A percentile compares a stretch with the other conserved stretches of the same genome.
phyloP scores from a whole-genome alignment of 805 yeast genomes.

The Hanseniaspora valbyensis region DNA sequence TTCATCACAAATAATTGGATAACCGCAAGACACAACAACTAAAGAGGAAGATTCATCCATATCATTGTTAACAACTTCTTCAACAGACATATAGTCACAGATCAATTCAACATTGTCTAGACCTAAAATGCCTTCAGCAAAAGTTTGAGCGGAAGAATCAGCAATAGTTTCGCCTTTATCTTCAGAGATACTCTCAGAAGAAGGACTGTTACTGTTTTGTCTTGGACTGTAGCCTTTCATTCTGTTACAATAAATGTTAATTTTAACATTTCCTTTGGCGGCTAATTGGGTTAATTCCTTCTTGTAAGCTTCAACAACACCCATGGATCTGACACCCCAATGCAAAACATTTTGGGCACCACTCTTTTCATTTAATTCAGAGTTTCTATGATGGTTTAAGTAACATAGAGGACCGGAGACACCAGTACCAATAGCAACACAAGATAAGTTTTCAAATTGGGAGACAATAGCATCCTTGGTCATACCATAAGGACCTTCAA shows the following conservation, averaged over 20 bases:
- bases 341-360: not conserved
- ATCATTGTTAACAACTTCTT: not conserved
- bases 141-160: not conserved
- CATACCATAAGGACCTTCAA: slow-evolving; percentile 15
- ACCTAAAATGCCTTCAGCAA: not conserved
- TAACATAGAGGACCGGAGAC: slow-evolving; percentile 11
- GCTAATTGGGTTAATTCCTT: not conserved
- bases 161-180: not conserved
- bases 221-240: not conserved
- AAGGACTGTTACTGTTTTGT: not conserved
- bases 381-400: not conserved
- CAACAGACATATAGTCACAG: not conserved
- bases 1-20: slow-evolving; percentile 44
- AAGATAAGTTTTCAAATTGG: not conserved
- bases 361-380: not conserved
- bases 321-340: slow-evolving; percentile 11
- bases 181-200: not conserved
- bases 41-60: slow-evolving; percentile 17
- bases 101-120: not conserved
- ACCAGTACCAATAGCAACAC: slow-evolving; percentile 9
- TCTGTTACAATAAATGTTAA: slow-evolving; percentile 1
- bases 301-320: slow-evolving; percentile 1
- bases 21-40: slow-evolving; percentile 48
- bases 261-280: not conserved
- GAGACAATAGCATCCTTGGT: not conserved